These are phyloP conservation scores for Microsporum audouinii DNA, from an alignment of 2,329 filamentous ascomycete species.

Conservation along the genomic window DNA sequence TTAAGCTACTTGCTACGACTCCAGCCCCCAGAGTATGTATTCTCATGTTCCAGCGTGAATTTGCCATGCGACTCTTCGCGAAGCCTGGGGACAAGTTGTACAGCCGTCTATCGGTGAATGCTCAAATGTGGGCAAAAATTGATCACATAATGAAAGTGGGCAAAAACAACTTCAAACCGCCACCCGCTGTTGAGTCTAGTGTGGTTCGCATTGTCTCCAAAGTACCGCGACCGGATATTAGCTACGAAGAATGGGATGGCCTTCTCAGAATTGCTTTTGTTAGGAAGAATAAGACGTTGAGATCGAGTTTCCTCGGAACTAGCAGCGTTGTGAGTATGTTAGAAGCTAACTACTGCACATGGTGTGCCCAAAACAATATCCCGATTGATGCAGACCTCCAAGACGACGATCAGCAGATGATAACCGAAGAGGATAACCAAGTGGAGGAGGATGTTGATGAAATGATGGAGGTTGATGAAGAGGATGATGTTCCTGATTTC, in stretches of 20 bases:
- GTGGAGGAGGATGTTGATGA: slow-evolving; percentile 39
- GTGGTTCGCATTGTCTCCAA: slow-evolving; percentile 87
- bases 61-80: slow-evolving; percentile 79
- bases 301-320: slow-evolving; percentile 69
- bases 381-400: slow-evolving; percentile 56
- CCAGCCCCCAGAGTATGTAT: slow-evolving; percentile 74
- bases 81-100: slow-evolving; percentile 81
- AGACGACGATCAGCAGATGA: slow-evolving; percentile 20
- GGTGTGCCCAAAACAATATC: slow-evolving; percentile 77
- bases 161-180: slow-evolving; percentile 91
- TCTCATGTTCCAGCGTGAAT: slow-evolving; percentile 95
- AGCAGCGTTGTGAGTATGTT: slow-evolving; percentile 71
- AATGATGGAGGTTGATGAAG: slow-evolving; percentile 40
- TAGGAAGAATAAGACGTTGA: slow-evolving; percentile 80
- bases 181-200: slow-evolving; percentile 81
- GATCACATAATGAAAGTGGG: slow-evolving; percentile 78
- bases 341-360: slow-evolving; percentile 79
- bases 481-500: slow-evolving; percentile 67
- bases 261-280: slow-evolving; percentile 72
- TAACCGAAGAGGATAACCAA: slow-evolving; percentile 26
- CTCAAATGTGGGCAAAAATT: slow-evolving; percentile 77
- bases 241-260: slow-evolving; percentile 92
- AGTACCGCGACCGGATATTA: slow-evolving; percentile 71
- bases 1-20: slow-evolving; percentile 71
- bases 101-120: slow-evolving; percentile 80